phyloP scores from a whole-genome alignment of 169 alveolate species.

The Babesia gibsoni region DNA sequence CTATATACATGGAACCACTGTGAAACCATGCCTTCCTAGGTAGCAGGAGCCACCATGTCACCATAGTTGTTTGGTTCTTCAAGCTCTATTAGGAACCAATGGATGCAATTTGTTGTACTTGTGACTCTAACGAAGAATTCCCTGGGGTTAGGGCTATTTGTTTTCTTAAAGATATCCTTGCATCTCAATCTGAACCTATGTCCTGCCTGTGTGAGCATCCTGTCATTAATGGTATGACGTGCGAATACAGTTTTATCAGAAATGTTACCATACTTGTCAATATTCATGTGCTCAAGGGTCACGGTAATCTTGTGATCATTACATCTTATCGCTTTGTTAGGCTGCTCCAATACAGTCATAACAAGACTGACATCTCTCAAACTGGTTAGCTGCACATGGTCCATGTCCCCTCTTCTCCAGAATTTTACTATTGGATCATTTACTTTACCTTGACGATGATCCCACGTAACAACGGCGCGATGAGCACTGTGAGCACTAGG shows the following conservation, averaged over 20 bases:
- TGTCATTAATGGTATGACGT: too few species aligned
- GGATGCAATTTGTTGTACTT: neutral
- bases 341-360: too few species aligned
- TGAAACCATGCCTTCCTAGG: too few species aligned
- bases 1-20: too few species aligned
- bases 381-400: neutral
- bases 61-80: constrained; percentile 33
- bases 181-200: constrained; percentile 6
- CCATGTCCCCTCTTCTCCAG: neutral
- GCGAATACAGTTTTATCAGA: neutral
- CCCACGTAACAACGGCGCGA: neutral
- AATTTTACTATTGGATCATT: constrained; percentile 1
- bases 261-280: neutral
- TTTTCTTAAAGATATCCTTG: neutral
- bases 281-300: neutral
- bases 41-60: constrained; percentile 24
- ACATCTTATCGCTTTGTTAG: too few species aligned
- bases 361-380: neutral
- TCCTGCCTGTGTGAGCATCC: neutral
- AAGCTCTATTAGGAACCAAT: constrained; percentile 8
- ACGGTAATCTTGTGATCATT: neutral
- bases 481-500: constrained; percentile 2
- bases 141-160: neutral
- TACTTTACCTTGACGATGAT: neutral
- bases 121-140: neutral